Evolutionary conservation across 108 stramenopile species (phyloP), one percentile per base, ranked within the genome.

Genomic region (Asterionellopsis glacialis): DNA sequence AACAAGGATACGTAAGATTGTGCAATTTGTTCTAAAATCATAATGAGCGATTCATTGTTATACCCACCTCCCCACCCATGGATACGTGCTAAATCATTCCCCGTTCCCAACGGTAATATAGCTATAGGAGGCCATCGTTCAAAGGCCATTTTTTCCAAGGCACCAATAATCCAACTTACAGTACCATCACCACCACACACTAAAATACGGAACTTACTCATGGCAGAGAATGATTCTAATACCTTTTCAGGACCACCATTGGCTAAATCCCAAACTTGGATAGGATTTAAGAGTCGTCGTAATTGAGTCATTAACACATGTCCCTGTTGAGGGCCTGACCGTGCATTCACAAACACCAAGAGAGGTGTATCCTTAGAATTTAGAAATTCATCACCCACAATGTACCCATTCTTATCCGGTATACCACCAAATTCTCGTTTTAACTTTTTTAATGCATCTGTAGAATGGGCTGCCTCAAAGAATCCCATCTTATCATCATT

Each of bases 121-220:
- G 85, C 91, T 43, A 96, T 91, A 22, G 95, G 90, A 5, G 94
- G 94, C 81, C 84, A 85, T 18, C 83, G 68, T 45, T 84, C 68
- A 44, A 92, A 58, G 11, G 83, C 62, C 85, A 95, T 74, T 51
- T 76, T 80, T 51, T 92, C 89, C 11, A 95, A 66, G n/a, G 78
- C 75, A 51, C 69, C 76, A 19, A 96, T 76, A 41, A 96, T 91
- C 95, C 95, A 96, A 59, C 85, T 87, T 2, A 93, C 89, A n/a
- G 91, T 96, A 9, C 95, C 95, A 64, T 96, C 95, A 1, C 95
- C 95, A 11, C 95, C 95, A 63, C 91, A 93, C 23, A 93, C 80
- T 48, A 96, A 59, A 27, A 96, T 79, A 43, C 91, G 75, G 12
- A 91, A 67, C 12, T 80, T 64, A 47, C 69, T 80, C 11, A 95